Base-by-base conservation (phyloP, 2,329 filamentous ascomycete species). In the Aspergillaceae sp. region DNA sequence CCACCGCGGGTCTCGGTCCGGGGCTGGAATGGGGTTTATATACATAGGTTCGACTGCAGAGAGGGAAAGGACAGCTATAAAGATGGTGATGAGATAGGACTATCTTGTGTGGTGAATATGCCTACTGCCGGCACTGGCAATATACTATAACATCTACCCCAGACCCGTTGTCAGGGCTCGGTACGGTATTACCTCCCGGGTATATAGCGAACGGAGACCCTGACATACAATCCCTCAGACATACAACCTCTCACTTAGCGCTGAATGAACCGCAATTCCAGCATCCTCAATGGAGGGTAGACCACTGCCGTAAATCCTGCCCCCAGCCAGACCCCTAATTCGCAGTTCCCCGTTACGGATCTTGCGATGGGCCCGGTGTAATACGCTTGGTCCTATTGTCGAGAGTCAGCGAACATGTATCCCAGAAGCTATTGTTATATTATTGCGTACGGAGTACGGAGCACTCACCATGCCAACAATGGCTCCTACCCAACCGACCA, bases 401-500 rank as follows among this genome's bases (percentile, higher is more conserved):
- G 7, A 36, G 27, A 37, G 29, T 40, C 8, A 37, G 40, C 8
- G 2, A 40, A 38, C 30, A 32, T 32, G 1, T 9, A 6, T 32
- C 19, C 19, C 8, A 32, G 8, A 5, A 4, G 5, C 8, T 4
- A 10, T 10, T 42, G 19, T 4, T 11, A 10, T 34, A 3, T 29
- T 26, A 4, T 32, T 9, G n/a, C 11, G 35, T 10, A 38, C 1
- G 41, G 8, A 30, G 38, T 10, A 44, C 11, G 5, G 34, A 30
- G 8, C 11, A 45, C 51, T 47, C 56, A 65, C 63, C 67, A 71
- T 71, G 26, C 66, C 64, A 37, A 69, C 51, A 40, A 70, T 64
- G 2, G 67, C 66, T 4, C 67, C 66, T 8, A 58, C 60, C 65
- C 67, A 70, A 6, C 67, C 68, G 33, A 68, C 51, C 8, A 68